Conservation (phyloP, 225 moss, liverwort and hornwort species). For the Anthoceros angustus region DNA sequence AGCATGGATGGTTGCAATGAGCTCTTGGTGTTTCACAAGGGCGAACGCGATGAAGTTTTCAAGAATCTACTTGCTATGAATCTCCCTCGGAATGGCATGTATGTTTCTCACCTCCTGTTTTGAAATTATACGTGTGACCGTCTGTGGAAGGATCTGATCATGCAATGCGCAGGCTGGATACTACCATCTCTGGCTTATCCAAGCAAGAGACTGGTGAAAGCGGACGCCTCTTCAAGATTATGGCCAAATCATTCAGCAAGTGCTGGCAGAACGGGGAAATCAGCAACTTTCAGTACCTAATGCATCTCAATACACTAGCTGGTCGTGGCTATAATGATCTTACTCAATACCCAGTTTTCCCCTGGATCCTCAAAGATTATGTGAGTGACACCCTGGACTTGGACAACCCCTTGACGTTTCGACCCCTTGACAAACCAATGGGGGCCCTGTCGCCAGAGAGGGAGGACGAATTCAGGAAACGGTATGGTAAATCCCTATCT, state of each 20-base stretch:
- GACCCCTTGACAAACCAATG: conserved; percentile 86
- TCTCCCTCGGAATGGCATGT: conserved; percentile 95
- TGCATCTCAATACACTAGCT: conserved; percentile 94
- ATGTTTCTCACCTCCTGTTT: conserved; percentile 12
- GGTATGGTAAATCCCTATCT: conserved; percentile 21
- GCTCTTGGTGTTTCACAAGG: conserved; percentile 84
- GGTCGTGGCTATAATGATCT: conserved; percentile 98
- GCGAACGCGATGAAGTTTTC: conserved; percentile 89
- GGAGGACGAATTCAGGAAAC: conserved; percentile 79
- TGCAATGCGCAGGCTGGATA: conserved; percentile 48
- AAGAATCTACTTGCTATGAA: conserved; percentile 89
- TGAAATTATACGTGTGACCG: not conserved
- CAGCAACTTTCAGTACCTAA: conserved; percentile 96
- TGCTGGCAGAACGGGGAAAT: conserved; percentile 99
- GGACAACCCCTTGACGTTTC: conserved; percentile 59
- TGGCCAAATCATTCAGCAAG: conserved; percentile 98
- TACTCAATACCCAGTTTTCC: conserved; percentile 96
- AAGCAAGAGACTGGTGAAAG: conserved; percentile 87
- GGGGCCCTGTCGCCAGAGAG: conserved; percentile 72
- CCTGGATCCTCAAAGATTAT: conserved; percentile 95
- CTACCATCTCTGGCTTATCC: conserved; percentile 85
- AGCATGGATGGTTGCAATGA: conserved; percentile 99
- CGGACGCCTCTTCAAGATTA: conserved; percentile 76
- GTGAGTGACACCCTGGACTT: conserved; percentile 77
- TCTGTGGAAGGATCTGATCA: not conserved